Evolutionary conservation across 345 rosid genomes (phyloP), one percentile per base, ranked within the genome.

Genomic region (Sisymbrium altissimum): DNA sequence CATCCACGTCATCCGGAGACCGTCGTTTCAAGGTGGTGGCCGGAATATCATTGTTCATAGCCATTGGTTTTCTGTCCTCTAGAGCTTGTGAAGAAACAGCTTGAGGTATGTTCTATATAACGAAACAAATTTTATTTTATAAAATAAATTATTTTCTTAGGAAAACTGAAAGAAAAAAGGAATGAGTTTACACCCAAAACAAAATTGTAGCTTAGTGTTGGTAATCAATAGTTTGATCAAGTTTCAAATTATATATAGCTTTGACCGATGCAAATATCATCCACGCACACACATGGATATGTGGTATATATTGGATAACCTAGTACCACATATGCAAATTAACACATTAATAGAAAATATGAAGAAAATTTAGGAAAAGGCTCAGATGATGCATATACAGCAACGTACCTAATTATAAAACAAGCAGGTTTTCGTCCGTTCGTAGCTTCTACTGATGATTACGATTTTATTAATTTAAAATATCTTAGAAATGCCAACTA

Each of bases 21-120:
- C 13, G n/a, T 57, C 77, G 66, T 52, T 69, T 50, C 35, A 72
- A 58, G 9, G 52, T 72, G 27, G 46, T 71, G 15, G 59, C 32
- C 17, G 74, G 60, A 55, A 19, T 63, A 55, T 76, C 81, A 40
- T 74, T 68, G 32, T 79, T 83, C 75, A 72, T 78, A 15, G 83
- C 80, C 74, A 3, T 44, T 70, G 66, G 6, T 44, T 50, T 62
- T 68, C 8, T 64, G 14, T 71, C 38, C 53, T 71, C 77, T 67
- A 25, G 27, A 15, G 56, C 62, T 48, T 56, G 44, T 66, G 71
- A 63, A 10, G 58, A 38, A 25, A 60, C 9, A 58, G 35, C 70
- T 62, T 33, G 64, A 12, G 35, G 46, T 56, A 18, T 41, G 29
- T 32, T 50, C 76, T 77, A 57, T 53, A 62, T 23, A 6, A 36